Evolutionary conservation across 805 yeast species (phyloP), one percentile per base, ranked within the genome.

Genomic region (Myxozyma neotropica): DNA sequence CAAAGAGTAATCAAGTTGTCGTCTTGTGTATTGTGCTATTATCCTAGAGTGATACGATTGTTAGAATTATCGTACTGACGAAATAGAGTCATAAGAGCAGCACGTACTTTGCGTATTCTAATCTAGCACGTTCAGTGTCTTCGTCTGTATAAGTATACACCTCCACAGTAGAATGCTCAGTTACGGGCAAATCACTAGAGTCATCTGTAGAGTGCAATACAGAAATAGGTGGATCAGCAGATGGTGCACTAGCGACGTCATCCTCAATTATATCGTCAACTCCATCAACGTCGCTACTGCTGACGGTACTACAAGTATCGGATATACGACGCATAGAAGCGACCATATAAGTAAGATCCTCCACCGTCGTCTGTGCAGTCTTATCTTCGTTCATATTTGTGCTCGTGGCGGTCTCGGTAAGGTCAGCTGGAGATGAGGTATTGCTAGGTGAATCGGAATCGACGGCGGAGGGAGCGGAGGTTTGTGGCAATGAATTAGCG

Each of bases 1-100:
- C 17, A 58, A 31, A 8, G 58, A 53, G 48, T 35, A 58, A 36
- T 58, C 61, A 13, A 58, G 51, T 33, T 58, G 61, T 15, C 56
- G 61, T 31, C 53, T 52, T 6, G 61, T 58, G 48, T 58, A 58
- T 38, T 40, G 58, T n/a, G 33, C 29, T 23, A 58, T 38, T 21
- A 58, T 53, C 38, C 58, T 51, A 26, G 3, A 26, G 6, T 39
- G n/a, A n/a, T n/a, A n/a, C n/a, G n/a, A n/a, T n/a, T n/a, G n/a
- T n/a, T n/a, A n/a, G n/a, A n/a, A n/a, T n/a, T n/a, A n/a, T n/a
- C n/a, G n/a, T n/a, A n/a, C n/a, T n/a, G n/a, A n/a, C n/a, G n/a
- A n/a, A n/a, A n/a, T n/a, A n/a, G n/a, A n/a, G n/a, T n/a, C n/a
- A n/a, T n/a, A n/a, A n/a, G n/a, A n/a, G n/a, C n/a, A n/a, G n/a